phyloP scores from a whole-genome alignment of 495 filamentous ascomycete genomes.

The Coniosporium apollinis region DNA sequence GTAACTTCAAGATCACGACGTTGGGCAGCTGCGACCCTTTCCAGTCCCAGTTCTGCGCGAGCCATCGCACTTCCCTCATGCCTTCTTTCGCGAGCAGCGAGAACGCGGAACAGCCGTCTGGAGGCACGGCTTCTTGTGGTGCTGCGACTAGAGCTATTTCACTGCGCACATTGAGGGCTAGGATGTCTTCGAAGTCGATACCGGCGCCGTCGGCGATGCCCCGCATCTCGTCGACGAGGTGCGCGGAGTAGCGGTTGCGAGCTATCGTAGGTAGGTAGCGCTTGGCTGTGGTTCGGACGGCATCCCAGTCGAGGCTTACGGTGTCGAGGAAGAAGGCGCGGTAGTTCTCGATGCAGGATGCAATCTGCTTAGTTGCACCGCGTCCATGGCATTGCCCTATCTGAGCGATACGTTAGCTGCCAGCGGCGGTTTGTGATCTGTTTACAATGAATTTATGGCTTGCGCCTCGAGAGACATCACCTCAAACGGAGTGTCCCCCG shows the following conservation, averaged over 20 bases:
- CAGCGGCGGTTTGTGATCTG: too few relatives aligned
- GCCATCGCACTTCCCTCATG: too few relatives aligned
- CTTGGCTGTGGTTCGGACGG: slow-evolving; percentile 28
- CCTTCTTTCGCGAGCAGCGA: slow-evolving; percentile 30
- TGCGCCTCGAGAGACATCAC: too few relatives aligned
- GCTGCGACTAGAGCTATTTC: slow-evolving; percentile 53
- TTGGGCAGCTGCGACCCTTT: slow-evolving; percentile 3
- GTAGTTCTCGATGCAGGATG: slow-evolving; percentile 34
- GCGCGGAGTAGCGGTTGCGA: slow-evolving; percentile 1
- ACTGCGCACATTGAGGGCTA: slow-evolving; percentile 50
- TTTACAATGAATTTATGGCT: too few relatives aligned
- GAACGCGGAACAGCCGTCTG: slow-evolving; percentile 47
- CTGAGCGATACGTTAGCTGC: too few relatives aligned
- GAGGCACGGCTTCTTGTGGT: slow-evolving; percentile 44
- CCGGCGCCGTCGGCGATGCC: slow-evolving; percentile 44
- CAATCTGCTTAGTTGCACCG: slow-evolving; percentile 28
- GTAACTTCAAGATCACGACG: slow-evolving; percentile 6
- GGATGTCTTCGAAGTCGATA: slow-evolving; percentile 36
- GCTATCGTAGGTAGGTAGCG: slow-evolving; percentile 34
- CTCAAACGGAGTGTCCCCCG: too few relatives aligned
- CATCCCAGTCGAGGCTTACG: slow-evolving; percentile 30
- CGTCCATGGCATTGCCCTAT: slow-evolving; percentile 39
- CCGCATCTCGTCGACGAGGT: slow-evolving; percentile 8
- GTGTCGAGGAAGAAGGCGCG: slow-evolving; percentile 32
- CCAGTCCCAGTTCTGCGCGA: slow-evolving; percentile 54